Base-by-base conservation (phyloP, 768 basidiomycete genomes). In the Boletus vinaceobasis region DNA sequence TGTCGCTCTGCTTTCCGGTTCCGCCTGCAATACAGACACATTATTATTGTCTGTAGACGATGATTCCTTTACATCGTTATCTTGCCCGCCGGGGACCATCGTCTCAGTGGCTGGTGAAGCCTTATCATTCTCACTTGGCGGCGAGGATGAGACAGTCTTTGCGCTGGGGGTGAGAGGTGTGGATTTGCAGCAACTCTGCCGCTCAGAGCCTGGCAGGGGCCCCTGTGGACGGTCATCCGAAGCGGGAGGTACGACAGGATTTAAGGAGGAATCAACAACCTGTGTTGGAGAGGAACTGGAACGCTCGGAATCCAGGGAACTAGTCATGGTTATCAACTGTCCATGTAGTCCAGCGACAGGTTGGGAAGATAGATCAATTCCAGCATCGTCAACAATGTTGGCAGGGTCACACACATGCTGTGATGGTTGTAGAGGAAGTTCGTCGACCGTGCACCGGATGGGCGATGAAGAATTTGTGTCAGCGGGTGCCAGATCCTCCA, bases 141-240 rank as follows among this genome's bases (percentile, higher is more conserved):
- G 64, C 53, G 47, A 11, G 8, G 39, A 32, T 59, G 66, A 51
- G 57, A 54, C 27, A 43, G 59, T 8, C 65, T 66, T 46, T 59
- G 63, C 21, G 11, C 43, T 43, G 23, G 32, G 33, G 40, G 10
- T 21, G 48, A 32, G 27, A 33, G 49, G 32, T 60, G 62, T 51
- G 56, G 57, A 55, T 68, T 43, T 71, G 23, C 62, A 65, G 17
- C 61, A 55, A 57, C 75, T 77, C 36, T 70, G 71, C 40, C 71
- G 70, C 27, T 74, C 74, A 52, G 77, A 76, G 45, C 71, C 66
- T 50, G 74, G 69, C 19, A 73, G 53, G 21, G 74, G 73, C 17
- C 68, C 71, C 23, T 1, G 46, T 7, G 48, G 15, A 50, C 14
- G 9, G 37, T 33, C 42, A 19, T 50, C 38, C 52, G 27, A 42